Conservation (phyloP, 1,284 basidiomycete species). For the Anthracocystis walkeri region DNA sequence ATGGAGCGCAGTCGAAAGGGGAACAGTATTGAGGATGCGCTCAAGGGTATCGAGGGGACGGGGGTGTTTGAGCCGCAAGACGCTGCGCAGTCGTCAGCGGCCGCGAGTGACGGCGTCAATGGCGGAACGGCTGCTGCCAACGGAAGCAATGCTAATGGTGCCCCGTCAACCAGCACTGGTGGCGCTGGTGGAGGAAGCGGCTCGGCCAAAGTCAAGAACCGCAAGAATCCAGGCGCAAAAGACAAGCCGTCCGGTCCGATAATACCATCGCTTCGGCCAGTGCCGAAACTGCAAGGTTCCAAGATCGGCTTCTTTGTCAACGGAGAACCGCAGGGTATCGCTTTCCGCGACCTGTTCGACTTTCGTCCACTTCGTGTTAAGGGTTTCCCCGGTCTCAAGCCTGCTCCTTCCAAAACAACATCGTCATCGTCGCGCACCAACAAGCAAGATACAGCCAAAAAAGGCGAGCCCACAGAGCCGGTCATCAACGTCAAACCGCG, state of each 20-base stretch:
- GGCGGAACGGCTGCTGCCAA: not conserved
- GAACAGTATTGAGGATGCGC: conserved; percentile 40
- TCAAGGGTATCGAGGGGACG: conserved; percentile 38
- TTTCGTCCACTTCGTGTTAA: conserved; percentile 78
- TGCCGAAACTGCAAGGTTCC: conserved; percentile 80
- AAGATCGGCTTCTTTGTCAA: conserved; percentile 92
- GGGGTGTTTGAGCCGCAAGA: conserved; percentile 32
- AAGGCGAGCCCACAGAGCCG: conserved; percentile 22
- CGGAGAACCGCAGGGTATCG: conserved; percentile 84
- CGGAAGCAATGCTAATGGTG: not conserved
- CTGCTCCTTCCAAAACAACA: conserved; percentile 10
- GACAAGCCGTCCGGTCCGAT: conserved; percentile 40
- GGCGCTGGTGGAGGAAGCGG: conserved; percentile 14
- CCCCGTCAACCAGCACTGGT: not conserved
- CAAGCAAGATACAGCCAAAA: conserved; percentile 18
- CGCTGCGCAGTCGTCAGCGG: not conserved
- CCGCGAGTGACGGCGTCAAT: conserved; percentile 6
- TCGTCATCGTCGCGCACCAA: conserved; percentile 8
- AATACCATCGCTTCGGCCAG: conserved; percentile 73
- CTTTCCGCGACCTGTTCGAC: conserved; percentile 90
- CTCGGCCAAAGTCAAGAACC: conserved; percentile 43
- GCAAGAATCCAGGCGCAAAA: conserved; percentile 42
- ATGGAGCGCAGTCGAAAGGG: conserved; percentile 70
- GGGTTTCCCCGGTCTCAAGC: conserved; percentile 30
- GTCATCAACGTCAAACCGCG: conserved; percentile 62